Base-by-base conservation (phyloP, 176 grass and related monocot species). In the Aegilops bicornis region DNA sequence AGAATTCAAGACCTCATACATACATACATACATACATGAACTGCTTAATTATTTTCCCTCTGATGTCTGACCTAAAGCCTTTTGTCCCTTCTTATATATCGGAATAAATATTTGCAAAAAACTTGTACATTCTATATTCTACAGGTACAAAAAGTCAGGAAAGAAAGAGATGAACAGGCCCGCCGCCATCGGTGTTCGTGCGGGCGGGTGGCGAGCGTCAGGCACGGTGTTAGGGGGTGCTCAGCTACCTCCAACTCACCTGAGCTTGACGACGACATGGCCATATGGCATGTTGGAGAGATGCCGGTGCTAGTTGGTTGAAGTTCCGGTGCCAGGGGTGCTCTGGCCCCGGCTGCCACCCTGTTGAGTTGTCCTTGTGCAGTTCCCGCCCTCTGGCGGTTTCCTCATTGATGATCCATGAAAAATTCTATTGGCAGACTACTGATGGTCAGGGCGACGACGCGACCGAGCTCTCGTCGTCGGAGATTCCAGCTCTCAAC, bases 391-490 rank as follows among this genome's bases (percentile, higher is more conserved):
- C 39, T 77, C 19, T 63, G 64, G 42, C 10, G 2, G 6, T 56
- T 75, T 65, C 32, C 77, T 6, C 15, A 9, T 83, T 45, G 71
- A 47, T 64, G 50, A 15, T 85, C 86, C 10, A 36, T 30, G 7
- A 82, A 91, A 85, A 78, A 64, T 72, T 78, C 45, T 85, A 82
- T 54, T 59, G 78, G 78, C 71, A 64, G 82, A 73, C 64, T 78
- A 86, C 10, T 65, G 14, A 24, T 72, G 71, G 75, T 87, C 86
- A 95, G 2, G 90, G 90, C 1, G 93, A 95, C 7, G 85, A 69
- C 7, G 79, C 70, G 10, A 87, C 70, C n/a, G 93, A 95, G 27
- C 91, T 98, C 84, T 95, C 95, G 0, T 98, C 95, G 3, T 98
- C 93, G 1, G 95, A 98, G 84, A 92, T 84, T 35, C 88, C 86